phyloP scores from a whole-genome alignment of 495 filamentous ascomycete species.

The Podospora tetraspora region DNA sequence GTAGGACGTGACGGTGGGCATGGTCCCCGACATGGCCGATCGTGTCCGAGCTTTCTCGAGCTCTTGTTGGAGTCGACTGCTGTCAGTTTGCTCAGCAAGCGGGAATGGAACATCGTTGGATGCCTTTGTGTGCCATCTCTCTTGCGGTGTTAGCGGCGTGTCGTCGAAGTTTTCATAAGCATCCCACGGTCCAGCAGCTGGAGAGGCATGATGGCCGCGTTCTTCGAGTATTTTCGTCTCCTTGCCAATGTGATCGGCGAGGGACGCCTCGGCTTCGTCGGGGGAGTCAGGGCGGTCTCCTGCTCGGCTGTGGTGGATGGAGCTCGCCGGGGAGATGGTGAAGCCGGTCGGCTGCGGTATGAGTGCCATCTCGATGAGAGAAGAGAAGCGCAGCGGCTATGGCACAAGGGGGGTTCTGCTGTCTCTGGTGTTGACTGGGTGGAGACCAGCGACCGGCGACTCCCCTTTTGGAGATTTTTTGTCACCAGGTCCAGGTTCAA shows the following conservation, averaged over 20 bases:
- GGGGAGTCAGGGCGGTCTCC: neutral
- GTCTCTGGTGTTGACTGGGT: neutral
- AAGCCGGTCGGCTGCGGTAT: neutral
- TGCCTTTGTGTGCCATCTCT: neutral
- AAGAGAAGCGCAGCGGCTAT: too few species aligned
- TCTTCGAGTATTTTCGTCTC: neutral
- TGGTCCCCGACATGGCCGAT: conserved; percentile 5
- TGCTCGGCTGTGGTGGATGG: conserved; percentile 13
- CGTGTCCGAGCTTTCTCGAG: conserved; percentile 21
- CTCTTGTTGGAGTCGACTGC: conserved; percentile 19
- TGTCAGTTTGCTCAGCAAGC: conserved; percentile 12
- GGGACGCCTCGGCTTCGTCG: neutral
- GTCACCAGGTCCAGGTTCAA: neutral
- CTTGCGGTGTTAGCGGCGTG: neutral
- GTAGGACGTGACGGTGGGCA: conserved; percentile 13
- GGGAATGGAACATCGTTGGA: conserved; percentile 8
- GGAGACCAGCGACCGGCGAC: neutral
- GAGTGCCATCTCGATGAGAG: neutral
- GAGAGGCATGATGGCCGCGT: neutral
- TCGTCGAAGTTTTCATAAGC: neutral
- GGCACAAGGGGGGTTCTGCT: neutral
- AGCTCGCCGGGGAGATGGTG: conserved; percentile 25
- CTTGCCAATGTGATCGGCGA: neutral
- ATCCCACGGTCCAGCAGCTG: neutral
- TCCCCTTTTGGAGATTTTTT: neutral